Conservation (phyloP, 75 land plant species). For the Sequoiadendron giganteum region DNA sequence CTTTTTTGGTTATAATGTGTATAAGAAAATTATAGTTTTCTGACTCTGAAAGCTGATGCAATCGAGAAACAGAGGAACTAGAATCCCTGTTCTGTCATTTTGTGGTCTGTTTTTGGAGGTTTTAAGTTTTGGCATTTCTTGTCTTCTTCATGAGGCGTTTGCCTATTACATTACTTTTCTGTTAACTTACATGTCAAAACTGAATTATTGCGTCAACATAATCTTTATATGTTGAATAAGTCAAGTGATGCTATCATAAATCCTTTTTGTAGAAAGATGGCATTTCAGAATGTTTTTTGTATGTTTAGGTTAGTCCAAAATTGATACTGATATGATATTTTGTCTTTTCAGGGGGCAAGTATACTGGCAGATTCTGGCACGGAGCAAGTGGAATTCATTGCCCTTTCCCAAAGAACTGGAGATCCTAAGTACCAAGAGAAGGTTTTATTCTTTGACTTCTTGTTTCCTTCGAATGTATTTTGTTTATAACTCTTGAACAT, state of each 20-base stretch:
- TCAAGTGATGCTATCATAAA: not conserved
- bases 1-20: too few relatives aligned
- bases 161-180: not conserved
- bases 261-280: not conserved
- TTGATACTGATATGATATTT: not conserved
- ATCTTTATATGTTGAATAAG: not conserved
- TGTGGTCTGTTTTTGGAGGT: not conserved
- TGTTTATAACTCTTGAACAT: not conserved
- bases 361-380: conserved; percentile 92
- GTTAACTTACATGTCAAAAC: not conserved
- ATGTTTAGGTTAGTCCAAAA: not conserved
- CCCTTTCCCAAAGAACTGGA: conserved; percentile 86
- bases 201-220: not conserved
- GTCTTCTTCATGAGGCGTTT: not conserved
- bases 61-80: not conserved
- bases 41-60: not conserved
- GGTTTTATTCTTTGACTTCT: conserved; percentile 25
- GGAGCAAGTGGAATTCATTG: conserved; percentile 93
- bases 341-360: conserved; percentile 63
- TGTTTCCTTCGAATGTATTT: not conserved
- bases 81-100: not conserved
- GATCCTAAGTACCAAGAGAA: conserved; percentile 85
- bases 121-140: not conserved
- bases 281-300: not conserved
- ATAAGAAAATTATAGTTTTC: too few relatives aligned